Percentiles rank a stretch among this genome's conserved stretches.
phyloP scores from a whole-genome alignment of 176 grass and related monocot species.

The Avena eriantha region DNA sequence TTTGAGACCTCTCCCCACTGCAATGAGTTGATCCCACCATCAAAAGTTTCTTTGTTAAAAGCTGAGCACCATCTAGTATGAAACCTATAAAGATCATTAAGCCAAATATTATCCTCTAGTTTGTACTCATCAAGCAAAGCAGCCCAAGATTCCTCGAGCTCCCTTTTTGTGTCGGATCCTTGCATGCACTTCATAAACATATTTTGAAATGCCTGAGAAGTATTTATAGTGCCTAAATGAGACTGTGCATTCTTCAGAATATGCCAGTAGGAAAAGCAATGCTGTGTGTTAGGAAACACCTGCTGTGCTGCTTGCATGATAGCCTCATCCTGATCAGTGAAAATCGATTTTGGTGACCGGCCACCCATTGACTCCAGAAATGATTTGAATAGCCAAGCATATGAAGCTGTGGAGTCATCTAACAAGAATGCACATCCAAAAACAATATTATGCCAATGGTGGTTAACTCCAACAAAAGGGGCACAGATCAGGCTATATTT shows the following conservation, averaged over 20 bases:
- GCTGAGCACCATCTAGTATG: slow-evolving; percentile 75
- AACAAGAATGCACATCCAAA: slow-evolving; percentile 79
- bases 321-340: slow-evolving; percentile 76
- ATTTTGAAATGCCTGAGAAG: slow-evolving; percentile 76
- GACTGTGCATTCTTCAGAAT: slow-evolving; percentile 72
- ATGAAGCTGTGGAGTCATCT: slow-evolving; percentile 75
- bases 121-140: slow-evolving; percentile 61
- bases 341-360: slow-evolving; percentile 66
- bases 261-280: slow-evolving; percentile 80
- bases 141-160: slow-evolving; percentile 73
- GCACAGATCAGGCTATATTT: slow-evolving; percentile 71
- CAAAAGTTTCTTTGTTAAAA: slow-evolving; percentile 84
- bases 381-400: slow-evolving; percentile 75
- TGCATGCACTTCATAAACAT: slow-evolving; percentile 75
- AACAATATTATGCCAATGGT: slow-evolving; percentile 85
- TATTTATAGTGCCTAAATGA: slow-evolving; percentile 72
- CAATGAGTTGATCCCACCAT: slow-evolving; percentile 81
- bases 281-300: slow-evolving; percentile 71
- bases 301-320: slow-evolving; percentile 59
- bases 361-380: slow-evolving; percentile 82
- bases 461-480: slow-evolving; percentile 80
- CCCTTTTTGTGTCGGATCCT: slow-evolving; percentile 69
- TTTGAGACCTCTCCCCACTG: slow-evolving; percentile 76
- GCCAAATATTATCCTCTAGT: slow-evolving; percentile 72
- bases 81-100: slow-evolving; percentile 62